Evolutionary conservation across 2,329 filamentous ascomycete species (phyloP).

Genomic region (Botrytis galanthina): DNA sequence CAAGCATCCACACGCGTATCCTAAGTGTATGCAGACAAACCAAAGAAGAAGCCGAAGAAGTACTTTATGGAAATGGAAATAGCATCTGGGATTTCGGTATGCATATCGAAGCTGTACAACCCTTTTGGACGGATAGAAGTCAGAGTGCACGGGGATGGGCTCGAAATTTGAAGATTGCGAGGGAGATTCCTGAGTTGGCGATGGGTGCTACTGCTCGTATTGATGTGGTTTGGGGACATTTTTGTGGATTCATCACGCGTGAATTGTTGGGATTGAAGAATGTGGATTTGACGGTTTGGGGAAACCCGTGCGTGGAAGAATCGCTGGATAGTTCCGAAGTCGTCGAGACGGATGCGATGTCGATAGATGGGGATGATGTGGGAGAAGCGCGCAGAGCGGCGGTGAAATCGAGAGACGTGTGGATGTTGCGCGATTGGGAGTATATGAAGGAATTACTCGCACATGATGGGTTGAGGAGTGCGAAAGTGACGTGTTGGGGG

Average conservation of each 20-base stretch:
- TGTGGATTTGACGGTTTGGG: conserved; percentile 34
- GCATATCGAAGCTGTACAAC: conserved; percentile 28
- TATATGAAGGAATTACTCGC: conserved; percentile 27
- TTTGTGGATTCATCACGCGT: conserved; percentile 19
- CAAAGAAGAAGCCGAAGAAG: conserved; percentile 28
- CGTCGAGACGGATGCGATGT: not conserved
- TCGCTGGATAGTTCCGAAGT: not conserved
- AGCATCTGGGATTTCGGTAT: conserved; percentile 32
- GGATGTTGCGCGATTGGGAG: conserved; percentile 29
- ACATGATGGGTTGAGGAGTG: conserved; percentile 22
- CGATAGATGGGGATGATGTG: not conserved
- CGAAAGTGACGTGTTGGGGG: conserved; percentile 33
- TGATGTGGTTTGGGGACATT: conserved; percentile 27
- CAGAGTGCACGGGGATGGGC: conserved; percentile 24
- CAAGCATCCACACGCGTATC: conserved; percentile 26
- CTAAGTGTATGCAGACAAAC: conserved; percentile 27
- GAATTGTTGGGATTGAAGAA: conserved; percentile 22
- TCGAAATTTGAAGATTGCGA: conserved; percentile 29
- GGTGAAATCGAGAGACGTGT: conserved; percentile 1
- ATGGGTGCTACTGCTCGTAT: not conserved
- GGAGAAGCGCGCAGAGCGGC: not conserved
- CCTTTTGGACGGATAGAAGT: conserved; percentile 31
- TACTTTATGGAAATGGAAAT: conserved; percentile 29
- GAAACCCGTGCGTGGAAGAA: not conserved
- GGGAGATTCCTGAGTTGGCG: conserved; percentile 24